Percentiles rank a stretch among this genome's conserved stretches.
These are phyloP conservation scores for Gossypium davidsonii DNA, from an alignment of 441 rosid species.

Conservation along the genomic window DNA sequence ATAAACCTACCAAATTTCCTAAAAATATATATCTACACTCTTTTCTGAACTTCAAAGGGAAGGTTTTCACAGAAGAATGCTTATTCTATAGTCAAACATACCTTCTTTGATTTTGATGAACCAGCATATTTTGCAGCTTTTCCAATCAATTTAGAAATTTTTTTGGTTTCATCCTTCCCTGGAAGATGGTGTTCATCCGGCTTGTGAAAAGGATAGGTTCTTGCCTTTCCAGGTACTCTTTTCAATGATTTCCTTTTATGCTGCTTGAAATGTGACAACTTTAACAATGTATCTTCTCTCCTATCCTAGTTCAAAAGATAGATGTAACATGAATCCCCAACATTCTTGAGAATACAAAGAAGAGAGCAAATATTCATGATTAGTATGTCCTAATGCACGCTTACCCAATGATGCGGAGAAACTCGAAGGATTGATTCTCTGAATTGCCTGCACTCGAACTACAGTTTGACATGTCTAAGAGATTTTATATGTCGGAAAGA, in stretches of 20 bases:
- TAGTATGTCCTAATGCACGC: slow-evolving; percentile 10
- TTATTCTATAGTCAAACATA: slow-evolving; percentile 17
- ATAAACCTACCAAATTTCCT: not conserved
- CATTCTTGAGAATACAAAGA: not conserved
- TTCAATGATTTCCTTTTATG: slow-evolving; percentile 84
- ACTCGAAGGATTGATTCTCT: slow-evolving; percentile 93
- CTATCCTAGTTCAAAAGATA: slow-evolving; percentile 60
- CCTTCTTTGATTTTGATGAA: slow-evolving; percentile 91
- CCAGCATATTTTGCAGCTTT: slow-evolving; percentile 81
- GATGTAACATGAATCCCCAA: slow-evolving; percentile 10
- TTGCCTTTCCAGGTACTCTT: slow-evolving; percentile 59
- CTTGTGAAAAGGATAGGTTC: slow-evolving; percentile 77
- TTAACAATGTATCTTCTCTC: slow-evolving; percentile 87
- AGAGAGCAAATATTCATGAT: not conserved
- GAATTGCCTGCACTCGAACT: slow-evolving; percentile 96
- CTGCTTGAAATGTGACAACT: slow-evolving; percentile 79
- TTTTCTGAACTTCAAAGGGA: not conserved
- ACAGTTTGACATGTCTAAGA: slow-evolving; percentile 33
- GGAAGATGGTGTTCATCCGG: slow-evolving; percentile 93
- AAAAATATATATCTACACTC: not conserved
- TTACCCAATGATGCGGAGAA: slow-evolving; percentile 98
- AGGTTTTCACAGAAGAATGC: slow-evolving; percentile 7
- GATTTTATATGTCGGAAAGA: slow-evolving; percentile 20
- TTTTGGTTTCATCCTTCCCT: slow-evolving; percentile 87
- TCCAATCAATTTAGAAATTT: slow-evolving; percentile 76